Base-by-base conservation (phyloP, 2,329 filamentous ascomycete genomes). In the Fusarium temperatum region DNA sequence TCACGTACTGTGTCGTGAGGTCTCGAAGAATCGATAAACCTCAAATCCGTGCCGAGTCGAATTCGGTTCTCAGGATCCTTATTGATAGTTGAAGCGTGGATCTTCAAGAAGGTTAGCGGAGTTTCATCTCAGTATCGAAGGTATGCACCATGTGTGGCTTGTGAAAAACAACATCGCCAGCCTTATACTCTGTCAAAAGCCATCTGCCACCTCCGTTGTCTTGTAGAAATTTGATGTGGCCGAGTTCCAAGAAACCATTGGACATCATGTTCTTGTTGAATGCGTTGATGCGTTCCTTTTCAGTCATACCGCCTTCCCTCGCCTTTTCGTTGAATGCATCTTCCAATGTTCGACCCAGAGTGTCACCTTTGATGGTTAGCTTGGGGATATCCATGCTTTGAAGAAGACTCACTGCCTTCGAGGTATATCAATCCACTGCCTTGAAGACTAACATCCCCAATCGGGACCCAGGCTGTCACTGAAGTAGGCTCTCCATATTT, bases 231-330 rank as follows among this genome's bases (percentile, higher is more conserved):
- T 74, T 77, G 3, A 81, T 82, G 2, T 88, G 86, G 0, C 83
- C 84, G 36, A 89, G 85, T 15, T 85, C 85, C 5, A 91, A 81
- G 41, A 90, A 78, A 0, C 88, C 89, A 0, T 84, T 87, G 1
- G 82, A 81, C 82, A 90, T 87, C 89, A 91, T 91, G 70, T 90
- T 90, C 26, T 83, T 81, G 72, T 91, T 91, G 77, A 89, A 90
- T 5, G 85, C 87, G 36, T 80, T 81, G 47, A 81, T 83, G 3
- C 83, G 82, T 75, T 91, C 86, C 64, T 88, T 86, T 1, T 89
- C 87, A 0, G 81, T 85, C 63, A 91, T 69, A 0, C 87, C 88
- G 3, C 50, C 45, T 18, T 72, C 13, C 81, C 81, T 50, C 83
- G 82, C 68, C 81, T 84, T 5, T 77, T 75, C 48, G 32, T 72